Evolutionary conservation across 768 basidiomycete genomes (phyloP), one percentile per base, ranked within the genome.

Genomic region (Suillus subluteus): DNA sequence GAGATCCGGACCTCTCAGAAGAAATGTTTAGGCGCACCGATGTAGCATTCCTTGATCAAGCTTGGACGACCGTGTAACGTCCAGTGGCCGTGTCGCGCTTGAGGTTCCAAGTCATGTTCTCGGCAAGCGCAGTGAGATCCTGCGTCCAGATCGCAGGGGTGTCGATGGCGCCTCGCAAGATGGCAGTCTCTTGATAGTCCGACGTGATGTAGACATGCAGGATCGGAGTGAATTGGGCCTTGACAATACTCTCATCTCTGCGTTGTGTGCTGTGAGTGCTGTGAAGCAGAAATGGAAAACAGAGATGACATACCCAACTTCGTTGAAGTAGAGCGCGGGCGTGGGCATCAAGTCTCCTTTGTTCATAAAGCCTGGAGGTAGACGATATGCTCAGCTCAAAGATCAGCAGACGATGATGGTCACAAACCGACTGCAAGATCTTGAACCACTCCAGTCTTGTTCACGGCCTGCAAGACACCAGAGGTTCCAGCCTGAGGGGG

Each of bases 21-120:
- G 7, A 30, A 2, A 54, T 26, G 15, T 30, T 18, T 0, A 9
- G 16, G 18, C 52, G 9, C 18, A 32, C 8, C 52, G 9, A 32
- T 4, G 4, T 30, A 16, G 18, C 52, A 21, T 11, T 32, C 54
- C 9, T 32, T 12, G 1, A 52, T 52, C 30, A 11, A 30, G 8
- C 26, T 11, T 32, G 9, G 4, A 5, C 30, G 9, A 55, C 2
- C 5, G 18, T 11, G 18, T 55, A 55, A 11, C 8, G 9, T 32
- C 54, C 54, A 12, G 4, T 32, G 30, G 16, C 4, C 9, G 18
- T 4, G 9, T 55, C 54, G 9, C 52, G 44, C 15, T 11, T 7
- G 18, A 63, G 62, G 62, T 4, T 63, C 62, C 62, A 63, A 37
- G 54, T 63, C 2, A 52, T 63, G 62, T 1, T 30, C 16, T 58